These are phyloP conservation scores for Leccinum broughii DNA, from an alignment of 768 basidiomycete species.

Conservation along the genomic window DNA sequence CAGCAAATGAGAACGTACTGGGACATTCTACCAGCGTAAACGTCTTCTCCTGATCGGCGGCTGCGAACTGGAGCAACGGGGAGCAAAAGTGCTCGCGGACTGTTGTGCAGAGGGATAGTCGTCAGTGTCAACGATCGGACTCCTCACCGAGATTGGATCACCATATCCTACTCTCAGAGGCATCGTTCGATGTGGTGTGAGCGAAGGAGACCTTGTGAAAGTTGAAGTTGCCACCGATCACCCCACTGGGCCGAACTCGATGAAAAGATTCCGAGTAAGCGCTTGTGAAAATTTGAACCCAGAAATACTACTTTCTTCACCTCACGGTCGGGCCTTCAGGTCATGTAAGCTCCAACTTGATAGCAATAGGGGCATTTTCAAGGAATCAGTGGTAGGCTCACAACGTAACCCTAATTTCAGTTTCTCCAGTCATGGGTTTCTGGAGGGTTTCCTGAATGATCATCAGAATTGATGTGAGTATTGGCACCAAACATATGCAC, in stretches of 20 bases:
- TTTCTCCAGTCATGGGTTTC: too few relatives aligned
- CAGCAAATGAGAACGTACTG: constrained; percentile 43
- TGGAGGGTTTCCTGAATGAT: too few relatives aligned
- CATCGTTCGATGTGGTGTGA: constrained; percentile 14
- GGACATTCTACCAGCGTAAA: constrained; percentile 91
- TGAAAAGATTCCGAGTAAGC: too few relatives aligned
- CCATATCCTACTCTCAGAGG: constrained; percentile 36
- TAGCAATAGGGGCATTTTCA: too few relatives aligned
- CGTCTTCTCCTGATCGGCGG: constrained; percentile 63
- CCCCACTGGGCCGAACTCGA: too few relatives aligned
- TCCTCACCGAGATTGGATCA: constrained; percentile 6
- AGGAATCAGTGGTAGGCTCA: too few relatives aligned
- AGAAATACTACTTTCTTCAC: neutral
- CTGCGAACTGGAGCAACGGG: constrained; percentile 84
- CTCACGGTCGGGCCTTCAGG: too few relatives aligned
- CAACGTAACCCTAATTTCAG: too few relatives aligned
- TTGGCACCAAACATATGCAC: too few relatives aligned
- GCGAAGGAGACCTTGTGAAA: neutral
- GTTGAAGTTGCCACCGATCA: neutral
- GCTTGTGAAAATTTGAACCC: neutral
- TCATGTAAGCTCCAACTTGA: too few relatives aligned
- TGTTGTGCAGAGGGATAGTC: constrained; percentile 23
- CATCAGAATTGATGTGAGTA: too few relatives aligned
- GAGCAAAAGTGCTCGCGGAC: constrained; percentile 91
- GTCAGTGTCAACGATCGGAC: constrained; percentile 8